Conservation (phyloP, 2,329 filamentous ascomycete species). For the Talaromyces sp. region DNA sequence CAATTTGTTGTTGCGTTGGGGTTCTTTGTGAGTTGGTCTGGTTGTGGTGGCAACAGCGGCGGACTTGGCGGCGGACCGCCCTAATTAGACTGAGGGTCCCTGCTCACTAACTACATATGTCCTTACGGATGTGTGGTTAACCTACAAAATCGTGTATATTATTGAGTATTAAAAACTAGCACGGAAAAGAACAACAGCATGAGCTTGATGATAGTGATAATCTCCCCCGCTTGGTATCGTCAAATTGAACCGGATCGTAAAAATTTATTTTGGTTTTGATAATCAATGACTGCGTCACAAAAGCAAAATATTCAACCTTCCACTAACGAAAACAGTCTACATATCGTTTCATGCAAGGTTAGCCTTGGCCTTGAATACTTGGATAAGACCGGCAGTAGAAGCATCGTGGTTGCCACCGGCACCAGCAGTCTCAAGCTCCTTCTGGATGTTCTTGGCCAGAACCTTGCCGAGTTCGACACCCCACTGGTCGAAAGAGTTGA, state of each 20-base stretch:
- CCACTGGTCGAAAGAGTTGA: constrained; percentile 99
- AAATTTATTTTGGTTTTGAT: not conserved
- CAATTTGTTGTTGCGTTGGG: not conserved
- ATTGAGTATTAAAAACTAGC: not conserved
- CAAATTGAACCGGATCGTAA: not conserved
- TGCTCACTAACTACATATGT: not conserved
- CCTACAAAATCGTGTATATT: not conserved
- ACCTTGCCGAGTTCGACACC: constrained; percentile 97
- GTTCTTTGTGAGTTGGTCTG: not conserved
- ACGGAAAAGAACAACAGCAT: not conserved
- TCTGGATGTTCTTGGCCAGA: constrained; percentile 84
- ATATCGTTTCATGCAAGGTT: constrained; percentile 31
- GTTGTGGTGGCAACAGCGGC: not conserved
- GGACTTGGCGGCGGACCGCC: not conserved
- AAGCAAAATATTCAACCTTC: not conserved
- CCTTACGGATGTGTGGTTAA: not conserved
- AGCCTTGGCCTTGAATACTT: constrained; percentile 80
- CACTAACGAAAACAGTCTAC: not conserved
- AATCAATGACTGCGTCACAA: not conserved
- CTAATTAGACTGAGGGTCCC: not conserved
- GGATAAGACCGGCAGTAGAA: constrained; percentile 83
- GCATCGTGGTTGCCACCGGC: constrained; percentile 72
- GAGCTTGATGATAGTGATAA: not conserved
- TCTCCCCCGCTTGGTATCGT: not conserved
- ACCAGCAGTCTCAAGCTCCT: constrained; percentile 72